Evolutionary conservation across 306 rosid genomes (phyloP), one percentile per base, ranked within the genome.

Genomic region (Astragalus glycyphyllos): DNA sequence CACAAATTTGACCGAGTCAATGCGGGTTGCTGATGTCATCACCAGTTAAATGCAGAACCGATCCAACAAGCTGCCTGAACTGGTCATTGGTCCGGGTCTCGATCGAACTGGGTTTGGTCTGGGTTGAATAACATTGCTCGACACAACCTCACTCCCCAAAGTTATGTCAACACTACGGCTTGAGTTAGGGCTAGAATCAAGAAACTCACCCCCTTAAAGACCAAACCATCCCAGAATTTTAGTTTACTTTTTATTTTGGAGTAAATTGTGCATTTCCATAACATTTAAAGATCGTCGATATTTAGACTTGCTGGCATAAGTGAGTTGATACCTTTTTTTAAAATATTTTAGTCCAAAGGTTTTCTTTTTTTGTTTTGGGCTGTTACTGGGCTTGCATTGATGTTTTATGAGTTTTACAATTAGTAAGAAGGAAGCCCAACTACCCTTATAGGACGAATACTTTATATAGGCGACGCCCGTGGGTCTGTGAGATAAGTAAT

Each of bases 401-500:
- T 6, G 20, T 69, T 51, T 29, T 54, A 50, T 14, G n/a, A 16
- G 8, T 34, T 68, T 29, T 37, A 17, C 17, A 68, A 11, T 50
- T 50, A 66, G 40, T 38, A 16, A 35, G 37, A 11, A 50, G 37
- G n/a, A 50, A 68, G 38, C 47, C 32, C 42, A n/a, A 38, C 20
- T 40, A 20, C 34, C 38, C 54, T 5, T 12, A 20, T 38, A 42
- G n/a, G 15, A 55, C 2, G 10, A 44, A 40, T 16, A 32, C 11
- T 58, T 15, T 15, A 48, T 15, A 48, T 17, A 3, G 15, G n/a
- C 31, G 37, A 68, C 53, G 72, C 11, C 15, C 11, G 34, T 12
- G 54, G 64, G 73, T 35, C 35, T 37, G 49, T 51, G 53, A 29
- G 61, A 49, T 67, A 50, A 49, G 72, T 34, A 7, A 54, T 55